Percentiles rank a stretch among this genome's conserved stretches.
Evolutionary conservation across 2,329 filamentous ascomycete species (phyloP).

Genomic region (Paracorniculantispora psalliotae): DNA sequence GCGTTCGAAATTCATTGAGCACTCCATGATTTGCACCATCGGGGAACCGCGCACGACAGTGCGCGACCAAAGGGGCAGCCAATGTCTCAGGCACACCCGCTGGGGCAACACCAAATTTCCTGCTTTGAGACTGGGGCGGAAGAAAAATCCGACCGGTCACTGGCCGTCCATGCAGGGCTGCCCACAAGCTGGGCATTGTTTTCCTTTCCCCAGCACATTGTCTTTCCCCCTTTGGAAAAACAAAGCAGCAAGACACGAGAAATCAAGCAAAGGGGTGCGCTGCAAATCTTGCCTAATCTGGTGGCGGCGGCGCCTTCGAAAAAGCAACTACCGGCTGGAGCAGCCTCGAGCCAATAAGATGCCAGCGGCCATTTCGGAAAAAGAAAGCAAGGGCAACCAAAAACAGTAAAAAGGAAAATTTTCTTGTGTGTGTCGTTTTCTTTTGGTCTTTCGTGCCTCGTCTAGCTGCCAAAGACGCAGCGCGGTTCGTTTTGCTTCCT

Average conservation of each 20-base stretch:
- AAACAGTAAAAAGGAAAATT: not conserved
- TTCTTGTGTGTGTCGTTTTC: not conserved
- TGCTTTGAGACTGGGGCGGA: not conserved
- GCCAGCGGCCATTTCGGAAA: not conserved
- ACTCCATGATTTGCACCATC: too few relatives aligned
- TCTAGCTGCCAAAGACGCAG: not conserved
- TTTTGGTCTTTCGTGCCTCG: not conserved
- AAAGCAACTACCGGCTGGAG: slow-evolving; percentile 2
- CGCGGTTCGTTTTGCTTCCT: not conserved
- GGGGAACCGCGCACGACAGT: not conserved
- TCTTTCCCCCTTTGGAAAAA: slow-evolving; percentile 1
- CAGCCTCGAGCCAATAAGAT: not conserved
- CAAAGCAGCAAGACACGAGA: not conserved
- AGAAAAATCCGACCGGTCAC: not conserved
- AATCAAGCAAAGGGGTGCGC: not conserved
- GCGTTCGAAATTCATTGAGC: too few relatives aligned
- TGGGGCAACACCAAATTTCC: slow-evolving; percentile 3
- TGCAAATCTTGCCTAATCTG: slow-evolving; percentile 8
- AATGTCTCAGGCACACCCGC: slow-evolving; percentile 1
- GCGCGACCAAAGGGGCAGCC: not conserved
- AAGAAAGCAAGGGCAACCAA: not conserved
- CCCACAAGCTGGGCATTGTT: not conserved
- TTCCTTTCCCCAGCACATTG: not conserved
- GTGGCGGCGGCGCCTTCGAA: not conserved
- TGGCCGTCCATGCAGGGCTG: not conserved